These are phyloP conservation scores for Pleurotus salmoneostramineus DNA, from an alignment of 768 basidiomycete genomes.

Conservation along the genomic window DNA sequence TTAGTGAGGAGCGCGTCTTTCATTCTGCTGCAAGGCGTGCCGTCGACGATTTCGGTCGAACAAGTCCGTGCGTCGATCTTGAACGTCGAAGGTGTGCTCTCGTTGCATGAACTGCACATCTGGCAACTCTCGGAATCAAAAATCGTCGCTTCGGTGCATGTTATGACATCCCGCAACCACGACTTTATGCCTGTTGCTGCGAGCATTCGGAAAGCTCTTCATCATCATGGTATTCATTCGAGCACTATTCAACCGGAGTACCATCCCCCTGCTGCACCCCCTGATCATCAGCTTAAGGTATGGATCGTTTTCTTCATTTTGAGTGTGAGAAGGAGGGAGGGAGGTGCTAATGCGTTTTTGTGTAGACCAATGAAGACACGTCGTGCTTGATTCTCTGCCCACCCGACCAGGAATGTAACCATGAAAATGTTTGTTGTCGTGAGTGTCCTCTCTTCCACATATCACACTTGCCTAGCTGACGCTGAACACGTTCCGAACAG, in stretches of 20 bases:
- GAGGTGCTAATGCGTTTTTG: neutral
- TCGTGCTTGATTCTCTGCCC: conserved; percentile 75
- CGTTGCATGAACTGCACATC: conserved; percentile 91
- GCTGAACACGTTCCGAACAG: conserved; percentile 5
- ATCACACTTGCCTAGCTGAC: neutral
- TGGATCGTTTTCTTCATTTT: neutral
- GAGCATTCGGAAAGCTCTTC: conserved; percentile 79
- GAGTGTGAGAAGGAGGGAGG: too few relatives aligned
- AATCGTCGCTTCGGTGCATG: conserved; percentile 94
- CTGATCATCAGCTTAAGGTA: conserved; percentile 51
- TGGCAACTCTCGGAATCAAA: conserved; percentile 98
- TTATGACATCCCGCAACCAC: conserved; percentile 71
- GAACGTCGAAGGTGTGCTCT: conserved; percentile 78
- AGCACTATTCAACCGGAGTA: conserved; percentile 95
- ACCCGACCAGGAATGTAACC: conserved; percentile 60
- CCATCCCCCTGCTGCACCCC: conserved; percentile 29
- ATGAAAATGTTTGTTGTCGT: conserved; percentile 80
- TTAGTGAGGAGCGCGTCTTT: conserved; percentile 89
- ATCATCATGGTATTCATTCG: conserved; percentile 91
- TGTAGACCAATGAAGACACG: conserved; percentile 46
- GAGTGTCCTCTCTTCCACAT: conserved; percentile 25
- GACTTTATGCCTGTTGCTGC: conserved; percentile 92
- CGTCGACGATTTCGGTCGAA: conserved; percentile 85
- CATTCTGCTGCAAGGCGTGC: conserved; percentile 93
- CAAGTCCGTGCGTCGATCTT: conserved; percentile 81